Evolutionary conservation across 2,329 filamentous ascomycete species (phyloP).

Genomic region (Alternaria brassicicola): DNA sequence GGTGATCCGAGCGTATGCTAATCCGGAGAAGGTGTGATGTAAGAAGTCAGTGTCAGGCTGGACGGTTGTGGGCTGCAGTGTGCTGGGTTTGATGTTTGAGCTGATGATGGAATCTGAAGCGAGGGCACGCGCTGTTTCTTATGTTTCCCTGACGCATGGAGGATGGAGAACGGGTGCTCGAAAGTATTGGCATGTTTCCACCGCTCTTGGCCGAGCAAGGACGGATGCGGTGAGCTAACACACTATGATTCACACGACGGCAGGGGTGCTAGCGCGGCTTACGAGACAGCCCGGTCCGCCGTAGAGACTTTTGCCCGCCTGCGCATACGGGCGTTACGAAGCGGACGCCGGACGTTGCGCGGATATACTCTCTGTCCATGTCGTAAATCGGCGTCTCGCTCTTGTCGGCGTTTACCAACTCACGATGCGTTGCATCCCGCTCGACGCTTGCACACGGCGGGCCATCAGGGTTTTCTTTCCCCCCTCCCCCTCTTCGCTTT

Average conservation of each 20-base stretch:
- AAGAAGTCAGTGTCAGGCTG: constrained; percentile 7
- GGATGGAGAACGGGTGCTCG: constrained; percentile 37
- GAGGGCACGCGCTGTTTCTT: constrained; percentile 40
- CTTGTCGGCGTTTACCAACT: constrained; percentile 26
- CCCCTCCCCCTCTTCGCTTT: neutral
- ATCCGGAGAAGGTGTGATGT: constrained; percentile 14
- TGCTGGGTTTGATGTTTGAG: constrained; percentile 14
- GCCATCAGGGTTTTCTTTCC: neutral
- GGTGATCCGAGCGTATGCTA: constrained; percentile 40
- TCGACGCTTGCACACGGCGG: neutral
- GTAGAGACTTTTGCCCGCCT: constrained; percentile 15
- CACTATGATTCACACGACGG: constrained; percentile 30
- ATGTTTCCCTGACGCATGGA: constrained; percentile 37
- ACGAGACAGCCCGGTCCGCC: constrained; percentile 9
- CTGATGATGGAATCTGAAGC: constrained; percentile 15
- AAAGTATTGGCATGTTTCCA: constrained; percentile 37
- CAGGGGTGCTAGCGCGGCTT: constrained; percentile 24
- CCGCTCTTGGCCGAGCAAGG: constrained; percentile 30
- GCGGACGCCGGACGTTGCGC: constrained; percentile 15
- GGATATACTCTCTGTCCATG: constrained; percentile 9
- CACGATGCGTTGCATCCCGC: constrained; percentile 25
- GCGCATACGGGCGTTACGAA: constrained; percentile 15
- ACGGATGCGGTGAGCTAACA: constrained; percentile 26
- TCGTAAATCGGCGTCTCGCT: constrained; percentile 12
- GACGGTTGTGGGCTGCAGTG: constrained; percentile 8